A percentile compares a stretch with the other conserved stretches of the same genome.
Conservation (phyloP, 1,284 basidiomycete genomes). For the Pseudozyma tsukubaensis region DNA sequence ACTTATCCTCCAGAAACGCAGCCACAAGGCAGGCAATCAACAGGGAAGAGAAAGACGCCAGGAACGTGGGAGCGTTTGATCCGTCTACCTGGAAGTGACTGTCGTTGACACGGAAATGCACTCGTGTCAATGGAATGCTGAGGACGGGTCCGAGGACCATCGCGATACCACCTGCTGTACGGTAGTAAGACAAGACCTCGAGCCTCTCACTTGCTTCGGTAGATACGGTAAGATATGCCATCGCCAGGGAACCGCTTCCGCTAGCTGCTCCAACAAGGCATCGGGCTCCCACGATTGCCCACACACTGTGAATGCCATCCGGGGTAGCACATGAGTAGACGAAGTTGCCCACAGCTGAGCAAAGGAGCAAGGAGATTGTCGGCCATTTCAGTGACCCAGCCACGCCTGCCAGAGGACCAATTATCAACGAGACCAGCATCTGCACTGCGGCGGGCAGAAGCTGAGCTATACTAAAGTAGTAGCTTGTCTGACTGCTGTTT, state of each 20-base stretch:
- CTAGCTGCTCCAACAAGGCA: conserved; percentile 16
- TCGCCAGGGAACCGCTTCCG: conserved; percentile 14
- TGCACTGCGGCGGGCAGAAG: conserved; percentile 19
- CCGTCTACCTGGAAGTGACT: conserved; percentile 9
- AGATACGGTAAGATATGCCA: conserved; percentile 14
- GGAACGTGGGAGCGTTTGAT: conserved; percentile 20
- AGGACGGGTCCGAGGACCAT: conserved; percentile 19
- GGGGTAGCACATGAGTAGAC: conserved; percentile 13
- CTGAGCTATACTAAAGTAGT: conserved; percentile 20
- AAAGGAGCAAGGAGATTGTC: conserved; percentile 1
- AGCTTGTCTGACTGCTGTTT: background rate
- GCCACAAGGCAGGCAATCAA: conserved; percentile 3
- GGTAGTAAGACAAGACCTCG: conserved; percentile 16
- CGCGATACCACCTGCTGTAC: conserved; percentile 13
- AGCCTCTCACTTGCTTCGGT: conserved; percentile 10
- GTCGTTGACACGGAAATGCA: conserved; percentile 12
- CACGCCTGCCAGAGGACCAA: conserved; percentile 12
- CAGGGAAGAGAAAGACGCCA: conserved; percentile 13
- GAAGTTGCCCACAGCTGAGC: conserved; percentile 19
- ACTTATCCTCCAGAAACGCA: conserved; percentile 6
- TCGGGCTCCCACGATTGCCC: conserved; percentile 19
- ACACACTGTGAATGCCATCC: conserved; percentile 12
- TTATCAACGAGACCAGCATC: conserved; percentile 15
- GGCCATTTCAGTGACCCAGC: conserved; percentile 18
- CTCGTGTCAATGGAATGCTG: conserved; percentile 21